Conservation (phyloP, 345 rosid genomes). For the Noccaea caerulescens region DNA sequence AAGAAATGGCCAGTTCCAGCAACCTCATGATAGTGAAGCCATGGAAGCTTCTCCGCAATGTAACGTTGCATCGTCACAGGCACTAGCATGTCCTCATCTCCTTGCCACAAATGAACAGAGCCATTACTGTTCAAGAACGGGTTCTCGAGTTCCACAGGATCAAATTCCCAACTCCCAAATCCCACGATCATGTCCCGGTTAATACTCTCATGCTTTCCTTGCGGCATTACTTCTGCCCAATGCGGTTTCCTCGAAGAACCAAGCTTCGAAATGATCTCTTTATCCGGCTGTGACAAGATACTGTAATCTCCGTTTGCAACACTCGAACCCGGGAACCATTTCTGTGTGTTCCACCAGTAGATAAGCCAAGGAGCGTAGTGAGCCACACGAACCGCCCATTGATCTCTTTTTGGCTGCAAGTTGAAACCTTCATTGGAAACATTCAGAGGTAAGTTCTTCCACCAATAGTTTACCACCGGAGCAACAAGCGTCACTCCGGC, state of each 20-base stretch:
- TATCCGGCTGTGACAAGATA: constrained; percentile 48
- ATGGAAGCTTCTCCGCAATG: constrained; percentile 62
- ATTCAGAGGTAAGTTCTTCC: constrained; percentile 55
- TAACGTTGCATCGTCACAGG: constrained; percentile 53
- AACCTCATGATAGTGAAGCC: constrained; percentile 76
- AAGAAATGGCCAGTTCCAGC: constrained; percentile 57
- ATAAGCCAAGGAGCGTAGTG: constrained; percentile 65
- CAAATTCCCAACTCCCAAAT: constrained; percentile 73
- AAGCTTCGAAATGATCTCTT: constrained; percentile 35
- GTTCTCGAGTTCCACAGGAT: constrained; percentile 59
- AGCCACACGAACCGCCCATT: constrained; percentile 59
- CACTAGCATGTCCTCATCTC: constrained; percentile 64
- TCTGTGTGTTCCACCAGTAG: constrained; percentile 71
- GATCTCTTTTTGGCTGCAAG: constrained; percentile 47
- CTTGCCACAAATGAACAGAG: constrained; percentile 76
- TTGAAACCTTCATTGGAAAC: constrained; percentile 49
- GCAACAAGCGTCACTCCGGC: constrained; percentile 55
- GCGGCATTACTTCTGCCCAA: constrained; percentile 56
- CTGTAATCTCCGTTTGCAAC: constrained; percentile 24
- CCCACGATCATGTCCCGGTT: constrained; percentile 58
- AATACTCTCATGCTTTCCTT: constrained; percentile 65
- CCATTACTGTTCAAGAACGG: constrained; percentile 59
- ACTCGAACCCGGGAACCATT: constrained; percentile 53
- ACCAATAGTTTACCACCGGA: constrained; percentile 63
- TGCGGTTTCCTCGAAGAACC: constrained; percentile 27